Conservation (phyloP, 2,329 filamentous ascomycete genomes). For the Fusarium luffae region DNA sequence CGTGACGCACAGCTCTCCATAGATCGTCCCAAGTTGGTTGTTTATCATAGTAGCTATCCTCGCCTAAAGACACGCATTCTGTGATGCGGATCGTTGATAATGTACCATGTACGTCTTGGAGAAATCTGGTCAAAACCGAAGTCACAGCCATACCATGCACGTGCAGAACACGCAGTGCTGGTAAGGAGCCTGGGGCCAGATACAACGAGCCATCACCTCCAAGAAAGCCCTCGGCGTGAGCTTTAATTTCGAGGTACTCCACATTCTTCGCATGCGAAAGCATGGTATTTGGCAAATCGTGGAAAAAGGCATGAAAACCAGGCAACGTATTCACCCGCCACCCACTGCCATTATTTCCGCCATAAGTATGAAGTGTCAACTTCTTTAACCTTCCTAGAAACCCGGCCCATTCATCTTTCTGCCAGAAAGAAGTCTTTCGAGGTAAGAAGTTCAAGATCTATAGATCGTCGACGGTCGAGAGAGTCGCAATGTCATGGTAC, state of each 20-base stretch:
- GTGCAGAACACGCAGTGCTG: background rate
- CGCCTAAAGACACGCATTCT: background rate
- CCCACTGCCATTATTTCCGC: background rate
- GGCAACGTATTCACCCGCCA: background rate
- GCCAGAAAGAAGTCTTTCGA: background rate
- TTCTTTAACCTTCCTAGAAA: constrained; percentile 6
- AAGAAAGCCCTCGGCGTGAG: background rate
- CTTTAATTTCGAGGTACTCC: background rate
- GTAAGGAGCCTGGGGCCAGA: background rate
- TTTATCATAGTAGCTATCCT: fast-evolving
- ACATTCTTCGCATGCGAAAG: background rate
- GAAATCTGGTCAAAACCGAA: background rate
- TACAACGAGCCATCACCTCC: background rate
- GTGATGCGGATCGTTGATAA: background rate
- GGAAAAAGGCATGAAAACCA: constrained; percentile 18
- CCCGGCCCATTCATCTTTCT: background rate
- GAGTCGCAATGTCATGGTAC: background rate
- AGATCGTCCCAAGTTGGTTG: constrained; percentile 1
- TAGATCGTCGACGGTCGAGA: background rate
- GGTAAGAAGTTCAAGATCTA: constrained; percentile 7
- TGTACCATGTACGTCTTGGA: background rate
- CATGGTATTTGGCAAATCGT: background rate
- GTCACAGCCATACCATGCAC: background rate
- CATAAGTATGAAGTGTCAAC: constrained; percentile 9
- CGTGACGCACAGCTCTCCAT: background rate